Evolutionary conservation across 805 yeast genomes (phyloP).

Genomic region (Millerozyma miso): DNA sequence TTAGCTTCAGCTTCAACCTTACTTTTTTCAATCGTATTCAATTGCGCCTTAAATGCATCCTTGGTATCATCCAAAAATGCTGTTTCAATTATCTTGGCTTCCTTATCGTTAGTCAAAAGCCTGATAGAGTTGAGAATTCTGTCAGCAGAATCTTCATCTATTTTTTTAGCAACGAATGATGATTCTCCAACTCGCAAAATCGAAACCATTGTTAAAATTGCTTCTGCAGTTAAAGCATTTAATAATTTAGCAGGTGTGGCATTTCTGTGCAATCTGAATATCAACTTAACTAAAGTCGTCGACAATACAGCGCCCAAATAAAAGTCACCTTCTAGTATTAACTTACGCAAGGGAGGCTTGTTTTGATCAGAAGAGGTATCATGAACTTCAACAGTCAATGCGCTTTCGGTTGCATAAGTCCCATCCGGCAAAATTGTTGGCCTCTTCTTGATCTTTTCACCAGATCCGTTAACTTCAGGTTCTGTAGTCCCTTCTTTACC

Average conservation of each 20-base stretch:
- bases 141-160: slow-evolving; percentile 97
- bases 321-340: slow-evolving; percentile 82
- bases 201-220: slow-evolving; percentile 87
- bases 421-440: slow-evolving; percentile 97
- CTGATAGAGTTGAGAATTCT: slow-evolving; percentile 85
- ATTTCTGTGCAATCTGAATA: slow-evolving; percentile 64
- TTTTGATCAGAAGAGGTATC: slow-evolving; percentile 31
- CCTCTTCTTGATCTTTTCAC: slow-evolving; percentile 36
- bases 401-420: slow-evolving; percentile 94
- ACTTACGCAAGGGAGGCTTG: slow-evolving; percentile 73
- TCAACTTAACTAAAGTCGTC: slow-evolving; percentile 82
- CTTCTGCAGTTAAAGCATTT: slow-evolving; percentile 92
- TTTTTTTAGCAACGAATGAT: slow-evolving; percentile 59
- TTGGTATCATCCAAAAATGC: slow-evolving; percentile 88
- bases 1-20: slow-evolving; percentile 54
- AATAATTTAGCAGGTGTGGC: slow-evolving; percentile 51
- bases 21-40: slow-evolving; percentile 55
- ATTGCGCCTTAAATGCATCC: slow-evolving; percentile 73
- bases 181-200: slow-evolving; percentile 85
- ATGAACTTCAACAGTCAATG: slow-evolving; percentile 49
- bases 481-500: slow-evolving; percentile 25
- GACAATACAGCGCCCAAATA: slow-evolving; percentile 86
- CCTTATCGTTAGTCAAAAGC: slow-evolving; percentile 65
- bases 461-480: slow-evolving; percentile 27
- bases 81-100: slow-evolving; percentile 46